Evolutionary conservation across 139 green algal species (phyloP).

Genomic region (Gonium pectorale): DNA sequence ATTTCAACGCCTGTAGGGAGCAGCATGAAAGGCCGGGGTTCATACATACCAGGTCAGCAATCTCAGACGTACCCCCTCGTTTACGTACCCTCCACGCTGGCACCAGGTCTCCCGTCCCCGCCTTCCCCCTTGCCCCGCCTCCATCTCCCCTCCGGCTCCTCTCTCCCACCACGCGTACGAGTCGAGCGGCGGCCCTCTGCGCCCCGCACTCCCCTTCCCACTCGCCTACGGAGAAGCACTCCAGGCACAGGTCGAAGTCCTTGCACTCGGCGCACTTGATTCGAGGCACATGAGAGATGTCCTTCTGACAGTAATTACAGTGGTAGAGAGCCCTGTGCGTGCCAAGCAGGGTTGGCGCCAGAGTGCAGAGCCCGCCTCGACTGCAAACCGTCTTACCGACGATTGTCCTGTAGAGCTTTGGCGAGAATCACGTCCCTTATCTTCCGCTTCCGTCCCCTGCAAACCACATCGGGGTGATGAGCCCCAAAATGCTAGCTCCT

Average conservation of each 20-base stretch:
- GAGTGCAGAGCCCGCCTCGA: too few relatives aligned
- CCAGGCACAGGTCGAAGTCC: constrained; percentile 96
- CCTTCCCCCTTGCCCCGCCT: too few relatives aligned
- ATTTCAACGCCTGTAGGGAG: constrained; percentile 75
- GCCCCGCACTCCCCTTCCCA: too few relatives aligned
- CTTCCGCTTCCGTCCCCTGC: constrained; percentile 20
- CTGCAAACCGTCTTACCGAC: too few relatives aligned
- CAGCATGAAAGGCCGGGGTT: neutral
- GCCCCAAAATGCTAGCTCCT: too few relatives aligned
- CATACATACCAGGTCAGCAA: neutral
- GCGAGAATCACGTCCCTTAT: constrained; percentile 1
- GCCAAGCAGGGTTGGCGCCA: too few relatives aligned
- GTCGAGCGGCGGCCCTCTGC: too few relatives aligned
- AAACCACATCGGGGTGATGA: neutral
- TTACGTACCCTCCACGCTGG: too few relatives aligned
- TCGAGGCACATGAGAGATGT: constrained; percentile 87
- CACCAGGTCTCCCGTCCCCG: too few relatives aligned
- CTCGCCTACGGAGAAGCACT: constrained; percentile 91
- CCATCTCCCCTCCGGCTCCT: too few relatives aligned
- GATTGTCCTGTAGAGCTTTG: constrained; percentile 10
- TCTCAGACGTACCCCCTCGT: too few relatives aligned
- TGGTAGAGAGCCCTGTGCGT: constrained; percentile 88
- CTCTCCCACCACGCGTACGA: too few relatives aligned
- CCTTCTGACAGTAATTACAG: constrained; percentile 96
- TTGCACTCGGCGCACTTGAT: constrained; percentile 94